Conservation (phyloP, 352 stramenopile genomes). For the Bremia lactucae region DNA sequence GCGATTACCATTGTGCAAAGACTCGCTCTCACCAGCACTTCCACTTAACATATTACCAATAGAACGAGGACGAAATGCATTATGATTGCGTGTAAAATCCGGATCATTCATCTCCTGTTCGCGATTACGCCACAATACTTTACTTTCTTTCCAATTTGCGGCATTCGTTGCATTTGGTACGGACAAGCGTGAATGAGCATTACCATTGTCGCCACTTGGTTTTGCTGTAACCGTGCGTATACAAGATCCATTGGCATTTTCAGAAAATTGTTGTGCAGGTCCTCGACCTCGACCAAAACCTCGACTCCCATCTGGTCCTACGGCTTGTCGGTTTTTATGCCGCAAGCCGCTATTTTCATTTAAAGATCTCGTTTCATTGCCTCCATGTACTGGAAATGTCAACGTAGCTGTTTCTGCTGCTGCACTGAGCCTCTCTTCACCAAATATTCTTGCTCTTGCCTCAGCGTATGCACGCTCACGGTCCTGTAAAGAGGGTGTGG, state of each 20-base stretch:
- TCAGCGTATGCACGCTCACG: conserved; percentile 91
- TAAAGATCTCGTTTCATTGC: not conserved
- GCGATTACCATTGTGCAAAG: conserved; percentile 23
- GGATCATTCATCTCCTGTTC: conserved; percentile 91
- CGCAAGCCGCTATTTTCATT: conserved; percentile 2
- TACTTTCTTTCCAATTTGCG: conserved; percentile 81
- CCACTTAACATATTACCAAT: conserved; percentile 21
- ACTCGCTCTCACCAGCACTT: conserved; percentile 21
- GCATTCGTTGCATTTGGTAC: conserved; percentile 20
- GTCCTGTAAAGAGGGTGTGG: conserved; percentile 79
- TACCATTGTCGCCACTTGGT: conserved; percentile 4
- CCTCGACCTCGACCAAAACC: conserved; percentile 25
- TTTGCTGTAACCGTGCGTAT: conserved; percentile 10
- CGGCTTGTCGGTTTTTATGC: conserved; percentile 33
- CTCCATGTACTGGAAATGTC: conserved; percentile 10
- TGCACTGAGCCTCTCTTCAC: conserved; percentile 32
- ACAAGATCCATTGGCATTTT: not conserved
- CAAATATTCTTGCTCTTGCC: conserved; percentile 91
- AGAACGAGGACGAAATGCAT: conserved; percentile 43
- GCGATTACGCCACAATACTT: conserved; percentile 90
- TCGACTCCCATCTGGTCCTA: conserved; percentile 42
- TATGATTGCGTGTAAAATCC: conserved; percentile 81
- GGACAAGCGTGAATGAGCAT: conserved; percentile 8
- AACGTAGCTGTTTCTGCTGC: conserved; percentile 17
- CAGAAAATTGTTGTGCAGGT: not conserved